Evolutionary conservation across 2,329 filamentous ascomycete species (phyloP), one percentile per base, ranked within the genome.

Genomic region (Gyromitra esculenta): DNA sequence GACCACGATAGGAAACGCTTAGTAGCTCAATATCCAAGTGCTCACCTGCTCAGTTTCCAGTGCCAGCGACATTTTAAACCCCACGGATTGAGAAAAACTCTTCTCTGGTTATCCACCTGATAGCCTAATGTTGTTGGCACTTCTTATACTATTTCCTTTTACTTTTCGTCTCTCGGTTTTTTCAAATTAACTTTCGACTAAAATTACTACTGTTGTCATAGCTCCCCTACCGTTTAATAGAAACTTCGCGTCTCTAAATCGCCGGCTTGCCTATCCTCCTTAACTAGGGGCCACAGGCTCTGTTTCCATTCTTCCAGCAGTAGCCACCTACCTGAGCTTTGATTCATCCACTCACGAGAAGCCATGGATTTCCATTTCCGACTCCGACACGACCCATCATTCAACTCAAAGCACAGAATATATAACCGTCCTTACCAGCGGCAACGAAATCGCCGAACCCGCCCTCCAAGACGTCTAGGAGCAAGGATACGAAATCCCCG

Each of bases 281-380:
- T 18, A 6, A 18, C 13, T n/a, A 48, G 15, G 45, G 5, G n/a
- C 15, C 13, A 5, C 15, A n/a, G 11, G 8, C 21, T 21, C 8
- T 1, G 48, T 25, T 9, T 54, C 2, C 1, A 54, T 54, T 8
- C 18, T 54, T 21, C 8, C n/a, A 48, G 13, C 45, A 21, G 18
- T 21, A 21, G 18, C 18, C 18, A 21, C 18, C 18, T 21, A 21
- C 18, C 18, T 21, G 18, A 21, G 18, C 54, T 31, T 15, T 37
- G 25, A 37, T 37, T 1, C 1, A 9, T 15, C 18, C 50, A 8
- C 8, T 31, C 18, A 31, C 21, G 21, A 54, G 6, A 31, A 54
- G 3, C 54, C 11, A 57, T 57, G 54, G 31, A 57, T 37, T 57
- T 57, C 54, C 54, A 57, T 37, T 57, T 57, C 54, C 54, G 54